Percentiles rank a stretch among this genome's conserved stretches.
Conservation (phyloP, 2,329 filamentous ascomycete species). For the Fusarium citri region DNA sequence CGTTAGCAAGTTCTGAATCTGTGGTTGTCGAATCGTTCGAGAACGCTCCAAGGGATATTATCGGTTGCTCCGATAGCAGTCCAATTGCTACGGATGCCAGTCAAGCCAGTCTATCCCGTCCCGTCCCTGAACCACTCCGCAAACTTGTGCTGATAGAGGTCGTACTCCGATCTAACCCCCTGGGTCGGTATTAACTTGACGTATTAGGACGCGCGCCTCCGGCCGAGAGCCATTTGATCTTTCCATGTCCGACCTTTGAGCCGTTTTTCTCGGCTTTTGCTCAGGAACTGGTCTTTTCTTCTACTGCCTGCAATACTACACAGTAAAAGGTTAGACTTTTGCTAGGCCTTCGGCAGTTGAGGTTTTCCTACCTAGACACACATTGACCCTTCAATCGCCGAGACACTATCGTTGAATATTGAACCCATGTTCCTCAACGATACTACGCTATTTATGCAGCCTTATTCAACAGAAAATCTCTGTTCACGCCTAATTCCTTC, state of each 20-base stretch:
- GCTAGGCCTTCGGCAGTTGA: conserved; percentile 26
- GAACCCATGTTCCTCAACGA: conserved; percentile 19
- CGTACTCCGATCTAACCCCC: conserved; percentile 23
- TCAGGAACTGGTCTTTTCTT: not conserved
- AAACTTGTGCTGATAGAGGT: conserved; percentile 21
- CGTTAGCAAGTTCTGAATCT: conserved; percentile 28
- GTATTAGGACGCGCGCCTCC: conserved; percentile 18
- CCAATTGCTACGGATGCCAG: not conserved
- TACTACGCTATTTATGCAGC: conserved; percentile 30
- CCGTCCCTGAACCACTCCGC: conserved; percentile 24
- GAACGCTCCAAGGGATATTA: conserved; percentile 27
- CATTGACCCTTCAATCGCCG: conserved; percentile 22
- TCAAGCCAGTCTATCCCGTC: conserved; percentile 12
- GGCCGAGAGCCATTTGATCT: conserved; percentile 20
- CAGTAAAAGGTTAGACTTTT: not conserved
- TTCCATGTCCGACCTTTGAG: conserved; percentile 16
- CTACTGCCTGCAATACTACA: not conserved
- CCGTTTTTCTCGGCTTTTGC: conserved; percentile 14
- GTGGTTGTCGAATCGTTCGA: conserved; percentile 33
- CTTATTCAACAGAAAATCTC: conserved; percentile 23
- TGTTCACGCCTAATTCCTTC: conserved; percentile 19
- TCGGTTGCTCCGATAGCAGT: conserved; percentile 29
- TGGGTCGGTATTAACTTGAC: conserved; percentile 10
- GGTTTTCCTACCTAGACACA: not conserved
- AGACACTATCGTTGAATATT: conserved; percentile 27